Conservation (phyloP, 1,284 basidiomycete species). For the Fistulina hepatica region DNA sequence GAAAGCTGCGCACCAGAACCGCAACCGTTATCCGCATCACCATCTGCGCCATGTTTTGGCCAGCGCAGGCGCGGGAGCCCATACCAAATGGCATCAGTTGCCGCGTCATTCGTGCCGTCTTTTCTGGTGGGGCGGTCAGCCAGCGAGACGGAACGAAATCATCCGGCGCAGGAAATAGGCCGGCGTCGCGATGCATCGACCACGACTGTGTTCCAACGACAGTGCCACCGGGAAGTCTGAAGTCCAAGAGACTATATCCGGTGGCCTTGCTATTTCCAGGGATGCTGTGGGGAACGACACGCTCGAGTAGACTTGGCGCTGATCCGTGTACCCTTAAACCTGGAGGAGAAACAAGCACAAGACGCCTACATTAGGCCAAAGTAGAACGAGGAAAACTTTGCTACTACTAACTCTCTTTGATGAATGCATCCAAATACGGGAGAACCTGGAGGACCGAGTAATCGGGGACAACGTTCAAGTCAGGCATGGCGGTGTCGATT, state of each 20-base stretch:
- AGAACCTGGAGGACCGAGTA: conserved; percentile 1
- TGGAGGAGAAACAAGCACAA: not conserved
- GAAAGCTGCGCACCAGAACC: conserved; percentile 13
- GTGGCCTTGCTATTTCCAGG: too few species aligned
- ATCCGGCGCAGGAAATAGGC: conserved; percentile 6
- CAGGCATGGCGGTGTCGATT: conserved; percentile 8
- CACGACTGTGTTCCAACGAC: conserved; percentile 7
- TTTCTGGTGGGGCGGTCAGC: conserved; percentile 2
- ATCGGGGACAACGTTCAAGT: conserved; percentile 5
- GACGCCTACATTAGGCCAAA: too few species aligned
- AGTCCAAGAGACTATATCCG: conserved; percentile 4
- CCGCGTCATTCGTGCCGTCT: not conserved
- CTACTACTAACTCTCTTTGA: conserved; percentile 4
- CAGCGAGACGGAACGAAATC: conserved; percentile 6
- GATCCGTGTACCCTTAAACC: conserved; percentile 7
- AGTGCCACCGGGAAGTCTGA: conserved; percentile 6
- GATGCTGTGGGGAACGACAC: conserved; percentile 3
- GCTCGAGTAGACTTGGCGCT: conserved; percentile 7
- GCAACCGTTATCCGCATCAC: conserved; percentile 7
- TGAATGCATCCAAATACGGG: conserved; percentile 9
- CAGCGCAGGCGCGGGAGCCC: conserved; percentile 1
- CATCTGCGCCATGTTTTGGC: conserved; percentile 2
- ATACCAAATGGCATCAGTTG: conserved; percentile 1
- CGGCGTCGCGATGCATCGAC: conserved; percentile 5
- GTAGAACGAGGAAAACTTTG: not conserved